Evolutionary conservation across 305 asterid species (phyloP).

Genomic region (Fraxinus floribunda): DNA sequence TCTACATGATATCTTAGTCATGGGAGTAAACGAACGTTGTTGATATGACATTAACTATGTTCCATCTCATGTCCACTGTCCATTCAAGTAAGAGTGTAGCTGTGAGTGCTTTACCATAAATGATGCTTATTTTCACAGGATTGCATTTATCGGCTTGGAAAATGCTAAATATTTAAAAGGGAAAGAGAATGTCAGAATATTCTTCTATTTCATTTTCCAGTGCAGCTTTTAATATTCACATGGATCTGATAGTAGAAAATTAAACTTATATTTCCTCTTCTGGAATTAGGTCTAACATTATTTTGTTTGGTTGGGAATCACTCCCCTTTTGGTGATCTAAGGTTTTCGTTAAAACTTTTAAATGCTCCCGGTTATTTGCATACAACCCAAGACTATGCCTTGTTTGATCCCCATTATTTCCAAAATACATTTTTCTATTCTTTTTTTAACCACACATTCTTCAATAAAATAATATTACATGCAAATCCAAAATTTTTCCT

Average conservation of each 20-base stretch:
- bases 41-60: conserved; percentile 2
- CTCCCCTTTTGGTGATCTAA: background rate
- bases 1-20: conserved; percentile 7
- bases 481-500: background rate
- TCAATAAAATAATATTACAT: background rate
- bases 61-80: background rate
- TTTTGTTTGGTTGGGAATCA: background rate
- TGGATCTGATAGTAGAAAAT: background rate
- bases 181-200: background rate
- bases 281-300: conserved; percentile 1
- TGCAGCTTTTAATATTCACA: background rate
- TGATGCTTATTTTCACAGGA: background rate
- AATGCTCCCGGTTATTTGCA: background rate
- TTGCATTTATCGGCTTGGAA: background rate
- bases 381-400: background rate
- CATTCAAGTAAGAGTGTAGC: conserved; percentile 9
- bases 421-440: background rate
- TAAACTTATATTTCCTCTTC: background rate
- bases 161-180: background rate
- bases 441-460: background rate
- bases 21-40: background rate
- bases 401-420: background rate
- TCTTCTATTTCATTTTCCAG: background rate
- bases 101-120: conserved; percentile 1
- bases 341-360: background rate